Conservation (phyloP, 192 early-diverging fungal genomes). For the Chytriomyces confervae region DNA sequence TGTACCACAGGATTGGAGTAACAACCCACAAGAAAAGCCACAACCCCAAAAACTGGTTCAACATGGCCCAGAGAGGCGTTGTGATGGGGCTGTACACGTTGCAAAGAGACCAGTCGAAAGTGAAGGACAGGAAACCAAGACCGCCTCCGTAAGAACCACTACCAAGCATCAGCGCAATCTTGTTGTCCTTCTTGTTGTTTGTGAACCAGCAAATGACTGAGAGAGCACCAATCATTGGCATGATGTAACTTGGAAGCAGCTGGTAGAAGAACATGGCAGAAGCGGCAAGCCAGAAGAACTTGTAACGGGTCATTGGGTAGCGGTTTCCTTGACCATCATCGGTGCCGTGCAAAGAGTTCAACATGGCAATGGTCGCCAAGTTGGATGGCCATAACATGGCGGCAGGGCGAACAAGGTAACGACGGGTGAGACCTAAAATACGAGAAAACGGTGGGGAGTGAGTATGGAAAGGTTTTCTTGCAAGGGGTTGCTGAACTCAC, state of each 20-base stretch:
- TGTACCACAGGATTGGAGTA: slow-evolving; percentile 35
- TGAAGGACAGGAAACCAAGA: slow-evolving; percentile 8
- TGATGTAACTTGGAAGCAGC: slow-evolving; percentile 38
- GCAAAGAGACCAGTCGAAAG: slow-evolving; percentile 8
- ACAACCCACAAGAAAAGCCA: slow-evolving; percentile 32
- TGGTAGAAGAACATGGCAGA: slow-evolving; percentile 24
- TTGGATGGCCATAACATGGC: slow-evolving; percentile 88
- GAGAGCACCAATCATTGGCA: slow-evolving; percentile 30
- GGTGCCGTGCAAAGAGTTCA: slow-evolving; percentile 59
- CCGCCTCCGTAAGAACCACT: slow-evolving; percentile 3
- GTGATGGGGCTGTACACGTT: slow-evolving; percentile 10
- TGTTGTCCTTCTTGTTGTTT: slow-evolving; percentile 3
- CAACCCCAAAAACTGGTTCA: slow-evolving; percentile 11
- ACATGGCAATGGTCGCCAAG: slow-evolving; percentile 29
- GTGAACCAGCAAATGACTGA: slow-evolving; percentile 36
- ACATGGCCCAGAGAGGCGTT: slow-evolving; percentile 13
- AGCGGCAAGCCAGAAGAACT: slow-evolving; percentile 39
- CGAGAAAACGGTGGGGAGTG: slow-evolving; percentile 77
- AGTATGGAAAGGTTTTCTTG: slow-evolving; percentile 67
- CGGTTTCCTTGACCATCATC: not conserved
- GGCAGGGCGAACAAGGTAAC: slow-evolving; percentile 82
- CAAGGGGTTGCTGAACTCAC: slow-evolving; percentile 61
- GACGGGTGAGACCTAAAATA: slow-evolving; percentile 59
- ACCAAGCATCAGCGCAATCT: not conserved
- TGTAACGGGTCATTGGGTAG: slow-evolving; percentile 35